Evolutionary conservation across 2,329 filamentous ascomycete genomes (phyloP).

Genomic region (Scortechinia acanthostroma): DNA sequence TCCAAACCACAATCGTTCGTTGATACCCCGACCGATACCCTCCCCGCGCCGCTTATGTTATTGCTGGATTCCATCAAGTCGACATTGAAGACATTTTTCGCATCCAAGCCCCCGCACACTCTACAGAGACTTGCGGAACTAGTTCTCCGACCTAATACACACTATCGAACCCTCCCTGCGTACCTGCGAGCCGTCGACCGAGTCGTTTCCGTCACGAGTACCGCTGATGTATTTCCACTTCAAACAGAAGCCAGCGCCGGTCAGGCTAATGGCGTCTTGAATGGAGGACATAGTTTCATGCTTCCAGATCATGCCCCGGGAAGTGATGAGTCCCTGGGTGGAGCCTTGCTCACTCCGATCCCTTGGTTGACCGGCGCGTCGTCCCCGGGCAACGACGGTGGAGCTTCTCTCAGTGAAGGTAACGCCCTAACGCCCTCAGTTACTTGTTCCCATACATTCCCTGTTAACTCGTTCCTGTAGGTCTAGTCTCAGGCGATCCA

Average conservation of each 20-base stretch:
- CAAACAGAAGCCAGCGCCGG: not conserved
- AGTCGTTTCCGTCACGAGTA: conserved; percentile 1
- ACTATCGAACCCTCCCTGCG: not conserved
- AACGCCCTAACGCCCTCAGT: not conserved
- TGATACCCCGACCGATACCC: not conserved
- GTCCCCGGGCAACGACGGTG: no score
- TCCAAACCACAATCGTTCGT: not conserved
- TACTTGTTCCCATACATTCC: no score
- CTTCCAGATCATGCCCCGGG: not conserved
- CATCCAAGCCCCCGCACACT: not conserved
- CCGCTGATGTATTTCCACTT: not conserved
- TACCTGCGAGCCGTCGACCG: conserved; percentile 2
- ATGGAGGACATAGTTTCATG: not conserved
- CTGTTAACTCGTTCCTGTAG: no score
- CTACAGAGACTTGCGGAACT: not conserved
- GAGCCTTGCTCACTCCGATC: not conserved
- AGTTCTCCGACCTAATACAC: not conserved
- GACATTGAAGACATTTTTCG: not conserved
- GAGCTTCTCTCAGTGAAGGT: not conserved
- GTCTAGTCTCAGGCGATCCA: no score
- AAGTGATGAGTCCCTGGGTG: conserved; percentile 1
- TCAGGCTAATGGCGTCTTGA: not conserved
- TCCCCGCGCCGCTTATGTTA: not conserved
- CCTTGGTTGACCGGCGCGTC: not conserved
- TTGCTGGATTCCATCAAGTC: not conserved